Percentiles rank a stretch among this genome's conserved stretches.
phyloP scores from a whole-genome alignment of 768 basidiomycete genomes.

The Lactarius sp. region DNA sequence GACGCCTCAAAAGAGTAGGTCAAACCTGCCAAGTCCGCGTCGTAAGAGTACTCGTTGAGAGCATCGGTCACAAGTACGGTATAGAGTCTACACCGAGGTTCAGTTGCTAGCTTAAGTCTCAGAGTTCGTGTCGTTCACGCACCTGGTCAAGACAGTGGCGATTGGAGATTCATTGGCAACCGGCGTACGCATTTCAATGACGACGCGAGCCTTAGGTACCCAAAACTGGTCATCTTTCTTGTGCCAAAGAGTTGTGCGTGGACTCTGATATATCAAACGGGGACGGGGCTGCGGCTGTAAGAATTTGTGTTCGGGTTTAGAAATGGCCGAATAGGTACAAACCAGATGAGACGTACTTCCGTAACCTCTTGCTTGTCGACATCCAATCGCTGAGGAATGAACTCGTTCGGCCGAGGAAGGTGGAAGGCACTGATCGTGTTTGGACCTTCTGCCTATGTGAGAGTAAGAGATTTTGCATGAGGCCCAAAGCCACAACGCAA shows the following conservation, averaged over 20 bases:
- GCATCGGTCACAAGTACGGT: conserved; percentile 84
- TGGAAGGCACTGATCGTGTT: conserved; percentile 65
- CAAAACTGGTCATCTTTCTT: conserved; percentile 98
- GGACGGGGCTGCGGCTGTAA: conserved; percentile 70
- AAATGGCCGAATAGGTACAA: background rate
- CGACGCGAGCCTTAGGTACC: conserved; percentile 81
- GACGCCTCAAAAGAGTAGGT: conserved; percentile 61
- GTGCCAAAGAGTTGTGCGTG: conserved; percentile 79
- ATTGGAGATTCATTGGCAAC: conserved; percentile 58
- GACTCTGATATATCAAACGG: conserved; percentile 65
- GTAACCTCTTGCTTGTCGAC: conserved; percentile 69
- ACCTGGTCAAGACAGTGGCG: conserved; percentile 70
- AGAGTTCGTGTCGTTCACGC: conserved; percentile 23
- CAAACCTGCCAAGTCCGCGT: conserved; percentile 88
- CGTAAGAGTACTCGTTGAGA: conserved; percentile 86
- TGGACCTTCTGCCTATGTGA: conserved; percentile 51
- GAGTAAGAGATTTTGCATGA: background rate
- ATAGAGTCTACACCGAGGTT: conserved; percentile 52
- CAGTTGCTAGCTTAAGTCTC: background rate
- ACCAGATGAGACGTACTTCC: conserved; percentile 42
- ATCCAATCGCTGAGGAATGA: conserved; percentile 82
- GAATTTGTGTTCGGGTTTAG: background rate
- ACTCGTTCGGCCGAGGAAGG: conserved; percentile 83
- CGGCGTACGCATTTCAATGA: conserved; percentile 71
- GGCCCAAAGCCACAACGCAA: conserved; percentile 2